A percentile compares a stretch with the other conserved stretches of the same genome.
phyloP scores from a whole-genome alignment of 139 green algal genomes.

The Tetradesmus obliquus region DNA sequence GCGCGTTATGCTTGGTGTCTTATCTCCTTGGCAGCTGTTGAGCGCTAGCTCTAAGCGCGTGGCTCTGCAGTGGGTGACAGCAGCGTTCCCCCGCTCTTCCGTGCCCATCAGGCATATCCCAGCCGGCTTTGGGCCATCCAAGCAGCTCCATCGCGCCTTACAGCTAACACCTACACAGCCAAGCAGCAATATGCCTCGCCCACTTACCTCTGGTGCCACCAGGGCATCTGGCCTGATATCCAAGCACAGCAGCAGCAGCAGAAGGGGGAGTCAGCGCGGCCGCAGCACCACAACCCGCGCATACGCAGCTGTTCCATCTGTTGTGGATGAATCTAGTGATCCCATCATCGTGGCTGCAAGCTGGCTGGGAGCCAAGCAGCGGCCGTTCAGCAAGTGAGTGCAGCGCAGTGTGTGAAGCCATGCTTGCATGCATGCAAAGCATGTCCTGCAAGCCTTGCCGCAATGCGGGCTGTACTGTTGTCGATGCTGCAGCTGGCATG shows the following conservation, averaged over 20 bases:
- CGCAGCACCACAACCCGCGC: background rate
- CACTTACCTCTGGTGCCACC: background rate
- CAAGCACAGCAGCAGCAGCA: slow-evolving; percentile 13
- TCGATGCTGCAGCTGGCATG: no score
- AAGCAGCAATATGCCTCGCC: background rate
- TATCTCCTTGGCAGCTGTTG: background rate
- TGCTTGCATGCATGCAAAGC: no score
- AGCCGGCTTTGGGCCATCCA: background rate
- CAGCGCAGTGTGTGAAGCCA: no score
- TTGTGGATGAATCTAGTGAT: background rate
- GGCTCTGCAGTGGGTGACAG: background rate
- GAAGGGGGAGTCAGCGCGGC: background rate
- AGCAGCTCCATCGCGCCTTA: background rate
- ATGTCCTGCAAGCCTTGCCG: no score
- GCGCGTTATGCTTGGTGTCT: background rate
- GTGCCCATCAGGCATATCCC: slow-evolving; percentile 25
- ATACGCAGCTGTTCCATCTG: background rate
- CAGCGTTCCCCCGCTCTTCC: background rate
- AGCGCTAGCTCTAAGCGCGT: background rate
- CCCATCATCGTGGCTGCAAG: slow-evolving; percentile 37
- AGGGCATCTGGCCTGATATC: background rate
- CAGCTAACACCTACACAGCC: background rate
- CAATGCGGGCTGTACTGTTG: background rate
- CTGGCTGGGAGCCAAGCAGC: slow-evolving; percentile 45
- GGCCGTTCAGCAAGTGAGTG: slow-evolving; percentile 46